A percentile compares a stretch with the other conserved stretches of the same genome.
These are phyloP conservation scores for Tubosaeta sp. DNA, from an alignment of 768 basidiomycete species.

Conservation along the genomic window DNA sequence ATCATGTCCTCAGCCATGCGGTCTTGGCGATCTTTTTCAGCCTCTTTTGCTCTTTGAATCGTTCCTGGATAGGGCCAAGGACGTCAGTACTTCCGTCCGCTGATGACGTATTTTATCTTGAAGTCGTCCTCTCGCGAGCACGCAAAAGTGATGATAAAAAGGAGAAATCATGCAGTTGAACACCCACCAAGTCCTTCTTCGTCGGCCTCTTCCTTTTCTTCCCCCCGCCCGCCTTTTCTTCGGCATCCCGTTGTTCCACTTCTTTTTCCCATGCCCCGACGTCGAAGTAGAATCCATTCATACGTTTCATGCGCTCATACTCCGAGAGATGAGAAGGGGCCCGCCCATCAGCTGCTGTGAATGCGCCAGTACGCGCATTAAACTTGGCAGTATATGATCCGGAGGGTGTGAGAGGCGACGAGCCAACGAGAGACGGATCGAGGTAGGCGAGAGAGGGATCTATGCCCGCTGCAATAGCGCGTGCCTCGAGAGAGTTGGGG, in stretches of 20 bases:
- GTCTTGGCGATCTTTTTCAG: constrained; percentile 85
- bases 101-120: constrained; percentile 16
- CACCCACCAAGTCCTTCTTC: constrained; percentile 79
- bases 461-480: constrained; percentile 75
- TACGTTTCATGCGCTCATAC: constrained; percentile 70
- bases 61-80: constrained; percentile 48
- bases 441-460: constrained; percentile 78
- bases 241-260: constrained; percentile 44
- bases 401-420: constrained; percentile 29
- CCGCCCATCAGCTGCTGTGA: constrained; percentile 60
- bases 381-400: constrained; percentile 65
- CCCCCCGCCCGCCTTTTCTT: constrained; percentile 49
- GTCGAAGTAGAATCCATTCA: constrained; percentile 88
- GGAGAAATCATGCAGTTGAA: constrained; percentile 3
- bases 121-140: constrained; percentile 15
- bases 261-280: constrained; percentile 76
- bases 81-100: constrained; percentile 25
- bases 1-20: constrained; percentile 71
- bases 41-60: constrained; percentile 79
- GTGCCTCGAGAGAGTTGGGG: constrained; percentile 55
- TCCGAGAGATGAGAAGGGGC: constrained; percentile 76
- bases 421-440: constrained; percentile 60
- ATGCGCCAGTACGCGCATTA: constrained; percentile 78
- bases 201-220: constrained; percentile 76
- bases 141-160: constrained; percentile 15